Base-by-base conservation (phyloP, 345 rosid species). In the Salix udensis region DNA sequence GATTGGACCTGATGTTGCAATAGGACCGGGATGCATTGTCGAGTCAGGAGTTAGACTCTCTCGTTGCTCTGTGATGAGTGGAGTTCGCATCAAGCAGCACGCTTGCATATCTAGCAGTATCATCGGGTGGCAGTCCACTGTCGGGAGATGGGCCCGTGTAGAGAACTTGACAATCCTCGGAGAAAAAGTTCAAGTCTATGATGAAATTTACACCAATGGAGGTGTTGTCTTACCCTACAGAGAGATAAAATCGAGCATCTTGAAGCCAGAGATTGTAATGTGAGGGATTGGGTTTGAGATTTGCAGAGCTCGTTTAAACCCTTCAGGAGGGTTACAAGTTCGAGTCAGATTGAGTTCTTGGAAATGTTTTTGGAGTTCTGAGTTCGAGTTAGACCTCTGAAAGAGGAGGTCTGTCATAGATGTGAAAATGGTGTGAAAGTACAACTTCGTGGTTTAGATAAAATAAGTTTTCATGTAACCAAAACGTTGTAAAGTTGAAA, bases 211-310 rank as follows among this genome's bases (percentile, higher is more conserved):
- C 84, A 96, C 92, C 88, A 96, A 96, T 15, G 99, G 99, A 10
- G 99, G 98, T 3, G 99, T 96, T 66, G 98, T 96, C 53, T 84
- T 96, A 79, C 99, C 99, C 15, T 98, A 93, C 85, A 96, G 93
- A 81, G 97, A 92, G 94, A 96, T 96, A 81, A 96, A 93, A 75
- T 76, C 99, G 1, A 96, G 88, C 91, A 96, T 96, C 84, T 87
- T 93, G 91, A 96, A 96, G 89, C 99, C 99, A 3, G 98, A 96
- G 87, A 96, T 96, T 40, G 98, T 96, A 55, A 96, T 96, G 99
- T 96, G 90, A 91, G 10, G 24, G 44, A 53, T 6, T 36, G 36
- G 26, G 66, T 15, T 42, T 48, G 71, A 64, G 31, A 26, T 72
- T 30, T 50, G 71, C 62, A 52, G 55, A 68, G 36, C 39, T 28